Conservation (phyloP, 108 stramenopile species). For the Poteriospumella lacustris region DNA sequence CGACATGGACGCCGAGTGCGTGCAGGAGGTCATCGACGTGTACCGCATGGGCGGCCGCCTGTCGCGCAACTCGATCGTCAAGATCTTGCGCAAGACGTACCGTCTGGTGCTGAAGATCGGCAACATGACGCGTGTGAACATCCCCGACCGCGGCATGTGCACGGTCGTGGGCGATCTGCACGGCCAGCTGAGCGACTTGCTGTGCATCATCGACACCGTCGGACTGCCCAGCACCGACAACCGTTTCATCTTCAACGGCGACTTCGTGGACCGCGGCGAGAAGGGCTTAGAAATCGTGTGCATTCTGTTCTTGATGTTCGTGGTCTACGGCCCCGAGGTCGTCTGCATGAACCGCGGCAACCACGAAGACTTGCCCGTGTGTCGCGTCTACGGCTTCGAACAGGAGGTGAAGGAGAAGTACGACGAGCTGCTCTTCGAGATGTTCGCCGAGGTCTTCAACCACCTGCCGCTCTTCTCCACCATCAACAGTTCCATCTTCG, state of each 20-base stretch:
- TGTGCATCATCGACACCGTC: slow-evolving; percentile 55
- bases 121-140: slow-evolving; percentile 22
- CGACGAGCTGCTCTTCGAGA: slow-evolving; percentile 43
- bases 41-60: slow-evolving; percentile 23
- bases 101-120: not conserved
- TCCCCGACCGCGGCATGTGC: slow-evolving; percentile 29
- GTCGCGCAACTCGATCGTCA: not conserved
- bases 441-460: slow-evolving; percentile 52
- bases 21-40: not conserved
- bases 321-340: slow-evolving; percentile 36
- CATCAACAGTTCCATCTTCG: slow-evolving; percentile 53
- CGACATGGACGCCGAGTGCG: not conserved
- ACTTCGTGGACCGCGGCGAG: slow-evolving; percentile 59
- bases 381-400: slow-evolving; percentile 59
- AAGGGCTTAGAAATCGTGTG: slow-evolving; percentile 52
- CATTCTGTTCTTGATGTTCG: slow-evolving; percentile 52
- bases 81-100: slow-evolving; percentile 29
- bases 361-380: slow-evolving; percentile 59
- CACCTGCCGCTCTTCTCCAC: slow-evolving; percentile 58
- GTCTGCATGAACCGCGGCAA: slow-evolving; percentile 59
- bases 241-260: slow-evolving; percentile 63
- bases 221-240: slow-evolving; percentile 49
- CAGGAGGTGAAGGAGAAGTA: slow-evolving; percentile 59
- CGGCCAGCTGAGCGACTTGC: slow-evolving; percentile 61
- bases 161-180: slow-evolving; percentile 62